phyloP scores from a whole-genome alignment of 805 yeast genomes.

The Torulaspora quercuum region DNA sequence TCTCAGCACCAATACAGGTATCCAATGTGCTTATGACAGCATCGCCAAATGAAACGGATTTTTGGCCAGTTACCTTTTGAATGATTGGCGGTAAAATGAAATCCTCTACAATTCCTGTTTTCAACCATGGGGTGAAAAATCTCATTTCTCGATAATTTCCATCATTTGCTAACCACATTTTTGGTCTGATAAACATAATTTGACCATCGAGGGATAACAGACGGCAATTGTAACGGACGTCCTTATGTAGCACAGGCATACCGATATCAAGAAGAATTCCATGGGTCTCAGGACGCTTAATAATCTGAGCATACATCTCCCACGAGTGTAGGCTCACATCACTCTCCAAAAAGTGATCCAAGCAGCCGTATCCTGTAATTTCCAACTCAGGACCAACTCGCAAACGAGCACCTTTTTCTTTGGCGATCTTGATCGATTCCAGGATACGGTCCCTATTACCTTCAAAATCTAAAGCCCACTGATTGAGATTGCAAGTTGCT shows the following conservation, averaged over 20 bases:
- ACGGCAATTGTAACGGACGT: slow-evolving; percentile 89
- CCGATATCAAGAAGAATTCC: slow-evolving; percentile 88
- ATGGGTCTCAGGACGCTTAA: slow-evolving; percentile 61
- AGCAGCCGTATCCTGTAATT: slow-evolving; percentile 89
- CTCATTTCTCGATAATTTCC: slow-evolving; percentile 99
- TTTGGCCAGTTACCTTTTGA: slow-evolving; percentile 62
- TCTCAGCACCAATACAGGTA: slow-evolving; percentile 93
- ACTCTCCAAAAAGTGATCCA: slow-evolving; percentile 89
- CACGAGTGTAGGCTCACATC: slow-evolving; percentile 88
- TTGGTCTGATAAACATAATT: slow-evolving; percentile 86
- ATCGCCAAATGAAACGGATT: slow-evolving; percentile 79
- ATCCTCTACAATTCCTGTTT: slow-evolving; percentile 70
- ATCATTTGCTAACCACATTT: slow-evolving; percentile 89
- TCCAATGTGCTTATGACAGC: slow-evolving; percentile 80
- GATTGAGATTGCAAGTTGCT: slow-evolving; percentile 93
- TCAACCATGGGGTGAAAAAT: slow-evolving; percentile 91
- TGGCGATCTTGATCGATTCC: slow-evolving; percentile 75
- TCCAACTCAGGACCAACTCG: slow-evolving; percentile 98
- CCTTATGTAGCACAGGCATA: slow-evolving; percentile 86
- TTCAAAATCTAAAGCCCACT: slow-evolving; percentile 98
- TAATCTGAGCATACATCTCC: slow-evolving; percentile 85
- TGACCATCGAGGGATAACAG: slow-evolving; percentile 73
- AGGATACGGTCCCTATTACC: slow-evolving; percentile 92
- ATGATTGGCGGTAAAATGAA: slow-evolving; percentile 69
- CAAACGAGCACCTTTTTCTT: slow-evolving; percentile 65